Conservation (phyloP, 2,329 filamentous ascomycete genomes). For the Penicillium freii region DNA sequence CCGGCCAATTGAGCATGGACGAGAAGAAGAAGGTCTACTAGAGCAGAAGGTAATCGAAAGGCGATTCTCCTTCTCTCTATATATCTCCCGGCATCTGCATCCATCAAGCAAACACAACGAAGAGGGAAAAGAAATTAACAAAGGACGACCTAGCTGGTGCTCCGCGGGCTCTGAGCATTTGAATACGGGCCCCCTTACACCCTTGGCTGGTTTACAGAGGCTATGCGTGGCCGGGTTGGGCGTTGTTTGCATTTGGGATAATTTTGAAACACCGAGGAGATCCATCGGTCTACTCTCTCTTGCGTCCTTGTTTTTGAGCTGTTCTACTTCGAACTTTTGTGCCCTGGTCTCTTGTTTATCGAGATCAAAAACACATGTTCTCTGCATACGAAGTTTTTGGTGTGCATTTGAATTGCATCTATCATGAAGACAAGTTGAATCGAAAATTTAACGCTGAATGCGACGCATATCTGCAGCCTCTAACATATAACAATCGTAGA, state of each 20-base stretch:
- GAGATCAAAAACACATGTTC: slow-evolving; percentile 13
- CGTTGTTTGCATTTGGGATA: slow-evolving; percentile 10
- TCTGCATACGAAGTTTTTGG: slow-evolving; percentile 20
- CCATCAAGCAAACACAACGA: slow-evolving; percentile 38
- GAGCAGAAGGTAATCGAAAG: slow-evolving; percentile 5
- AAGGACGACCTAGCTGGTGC: background rate
- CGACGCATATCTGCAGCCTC: background rate
- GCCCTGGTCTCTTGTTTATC: background rate
- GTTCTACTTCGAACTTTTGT: slow-evolving; percentile 2
- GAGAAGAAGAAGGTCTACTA: slow-evolving; percentile 99
- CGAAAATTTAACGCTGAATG: slow-evolving; percentile 9
- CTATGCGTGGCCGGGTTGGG: slow-evolving; percentile 1
- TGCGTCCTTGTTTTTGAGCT: slow-evolving; percentile 5
- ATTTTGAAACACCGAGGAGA: background rate
- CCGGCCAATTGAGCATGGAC: slow-evolving; percentile 95
- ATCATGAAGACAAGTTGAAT: slow-evolving; percentile 23
- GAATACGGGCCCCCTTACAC: background rate
- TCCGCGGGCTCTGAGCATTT: slow-evolving; percentile 8
- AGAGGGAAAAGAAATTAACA: background rate
- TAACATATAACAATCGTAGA: background rate
- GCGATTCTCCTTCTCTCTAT: slow-evolving; percentile 11
- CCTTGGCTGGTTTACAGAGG: slow-evolving; percentile 1
- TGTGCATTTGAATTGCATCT: slow-evolving; percentile 17
- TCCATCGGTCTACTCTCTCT: background rate
- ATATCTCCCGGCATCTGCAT: slow-evolving; percentile 12